These are phyloP conservation scores for Pycnococcus provasolii DNA, from an alignment of 139 green algal genomes.

Conservation along the genomic window DNA sequence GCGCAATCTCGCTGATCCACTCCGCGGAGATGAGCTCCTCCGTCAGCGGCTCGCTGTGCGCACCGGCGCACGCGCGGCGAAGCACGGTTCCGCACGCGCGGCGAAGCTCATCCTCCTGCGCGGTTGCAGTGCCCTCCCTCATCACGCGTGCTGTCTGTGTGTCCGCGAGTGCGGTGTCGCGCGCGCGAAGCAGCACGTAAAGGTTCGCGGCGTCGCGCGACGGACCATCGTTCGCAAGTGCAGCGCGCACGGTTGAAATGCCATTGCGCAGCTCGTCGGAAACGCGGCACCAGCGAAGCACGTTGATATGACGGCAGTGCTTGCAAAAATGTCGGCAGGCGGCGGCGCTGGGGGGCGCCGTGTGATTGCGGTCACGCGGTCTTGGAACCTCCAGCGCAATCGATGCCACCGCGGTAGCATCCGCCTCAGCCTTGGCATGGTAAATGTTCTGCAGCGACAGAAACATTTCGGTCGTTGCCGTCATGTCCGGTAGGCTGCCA, in stretches of 20 bases:
- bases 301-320: no score
- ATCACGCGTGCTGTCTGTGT: slow-evolving; percentile 16
- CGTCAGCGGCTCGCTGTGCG: neutral
- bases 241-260: no score
- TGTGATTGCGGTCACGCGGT: slow-evolving; percentile 9
- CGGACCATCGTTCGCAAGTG: no score
- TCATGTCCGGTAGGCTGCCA: slow-evolving; percentile 89
- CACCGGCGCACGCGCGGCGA: neutral
- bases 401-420: slow-evolving; percentile 52
- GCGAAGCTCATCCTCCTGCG: slow-evolving; percentile 50
- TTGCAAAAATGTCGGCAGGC: no score
- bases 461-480: slow-evolving; percentile 77
- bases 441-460: slow-evolving; percentile 78
- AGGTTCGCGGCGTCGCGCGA: slow-evolving; percentile 38
- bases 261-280: no score
- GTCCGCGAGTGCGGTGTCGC: slow-evolving; percentile 51
- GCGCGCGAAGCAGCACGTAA: slow-evolving; percentile 67
- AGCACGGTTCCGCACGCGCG: no score
- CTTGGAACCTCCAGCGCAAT: slow-evolving; percentile 46
- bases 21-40: slow-evolving; percentile 21
- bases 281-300: no score
- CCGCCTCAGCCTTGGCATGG: slow-evolving; percentile 51
- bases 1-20: slow-evolving; percentile 50
- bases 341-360: no score
- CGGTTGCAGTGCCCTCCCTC: neutral